Percentiles rank a stretch among this genome's conserved stretches.
These are phyloP conservation scores for Mallotus nudiflorus DNA, from an alignment of 345 rosid genomes.

Conservation along the genomic window DNA sequence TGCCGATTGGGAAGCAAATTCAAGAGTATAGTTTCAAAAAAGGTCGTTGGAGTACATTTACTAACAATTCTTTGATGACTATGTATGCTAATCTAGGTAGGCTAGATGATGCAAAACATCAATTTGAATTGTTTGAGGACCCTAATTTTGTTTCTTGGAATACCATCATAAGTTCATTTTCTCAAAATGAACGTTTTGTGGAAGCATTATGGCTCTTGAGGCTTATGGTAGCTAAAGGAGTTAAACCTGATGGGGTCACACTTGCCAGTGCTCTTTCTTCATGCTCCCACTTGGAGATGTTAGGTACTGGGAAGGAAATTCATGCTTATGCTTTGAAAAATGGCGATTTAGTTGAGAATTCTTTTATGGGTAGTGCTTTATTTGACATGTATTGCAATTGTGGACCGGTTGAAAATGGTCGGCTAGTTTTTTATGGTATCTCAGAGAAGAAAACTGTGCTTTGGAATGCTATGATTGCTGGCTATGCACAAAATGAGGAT, in stretches of 20 bases:
- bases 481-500: constrained; percentile 73
- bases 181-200: constrained; percentile 60
- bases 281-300: constrained; percentile 68
- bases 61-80: constrained; percentile 70
- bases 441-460: constrained; percentile 49
- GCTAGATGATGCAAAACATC: constrained; percentile 39
- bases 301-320: constrained; percentile 66
- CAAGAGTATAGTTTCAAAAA: constrained; percentile 65
- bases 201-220: constrained; percentile 57
- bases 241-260: constrained; percentile 74
- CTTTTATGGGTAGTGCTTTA: constrained; percentile 86
- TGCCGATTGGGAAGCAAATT: constrained; percentile 71
- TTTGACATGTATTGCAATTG: constrained; percentile 97
- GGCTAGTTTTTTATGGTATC: constrained; percentile 56
- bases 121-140: constrained; percentile 51
- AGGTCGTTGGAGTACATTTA: constrained; percentile 60
- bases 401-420: constrained; percentile 56
- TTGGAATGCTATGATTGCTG: constrained; percentile 95
- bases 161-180: constrained; percentile 61
- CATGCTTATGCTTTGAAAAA: constrained; percentile 80
- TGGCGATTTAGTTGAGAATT: constrained; percentile 56
- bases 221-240: constrained; percentile 56
- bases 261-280: constrained; percentile 85
- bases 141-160: constrained; percentile 90
- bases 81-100: constrained; percentile 77